Base-by-base conservation (phyloP, 208 protist species). In the Sergeia podlipaevii region DNA sequence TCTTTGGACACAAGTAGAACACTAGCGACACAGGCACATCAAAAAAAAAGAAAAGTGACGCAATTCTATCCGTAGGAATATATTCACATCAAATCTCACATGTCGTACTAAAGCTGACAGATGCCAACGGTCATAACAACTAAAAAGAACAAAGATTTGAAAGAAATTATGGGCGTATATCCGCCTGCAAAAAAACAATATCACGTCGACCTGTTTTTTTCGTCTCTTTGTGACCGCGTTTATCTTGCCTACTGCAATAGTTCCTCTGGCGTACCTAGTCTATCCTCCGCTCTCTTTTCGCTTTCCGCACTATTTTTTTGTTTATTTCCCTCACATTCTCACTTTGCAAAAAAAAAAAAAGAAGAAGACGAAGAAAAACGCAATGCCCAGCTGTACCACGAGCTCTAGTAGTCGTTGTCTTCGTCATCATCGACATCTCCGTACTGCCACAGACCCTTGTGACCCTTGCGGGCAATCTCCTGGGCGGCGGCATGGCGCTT, bases 381-480 rank as follows among this genome's bases (percentile, higher is more conserved):
- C 36, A 32, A 46, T 17, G 30, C 24, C 41, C 10, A 8, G 8
- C 10, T 21, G n/a, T 18, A 18, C 41, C 8, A 21, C 13, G 17
- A 17, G n/a, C n/a, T 39, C 37, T 50, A 69, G 42, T 64, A 51
- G 18, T 52, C 44, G 11, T 82, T 71, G 17, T 77, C 70, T 27
- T 81, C 70, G 33, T 85, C 80, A 20, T 86, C 77, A 34, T 85
- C 78, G 44, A 90, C 72, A 30, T 95, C 88, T 28, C 88, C 88
- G 73, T 90, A 95, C 54, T 84, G 72, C 85, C 88, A 95, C 18
- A 92, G 58, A 13, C 70, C 77, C 52, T 85, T 87, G 72, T 90
- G 88, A 1, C 69, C 74, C 37, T 77, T 84, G n/a, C 84, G 84
- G 0, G 88, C 88, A 28, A 92, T 81, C 39, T 84, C 63, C 55